Percentiles rank a stretch among this genome's conserved stretches.
Evolutionary conservation across 208 protist species (phyloP).

Genomic region (Leishmania braziliensis): DNA sequence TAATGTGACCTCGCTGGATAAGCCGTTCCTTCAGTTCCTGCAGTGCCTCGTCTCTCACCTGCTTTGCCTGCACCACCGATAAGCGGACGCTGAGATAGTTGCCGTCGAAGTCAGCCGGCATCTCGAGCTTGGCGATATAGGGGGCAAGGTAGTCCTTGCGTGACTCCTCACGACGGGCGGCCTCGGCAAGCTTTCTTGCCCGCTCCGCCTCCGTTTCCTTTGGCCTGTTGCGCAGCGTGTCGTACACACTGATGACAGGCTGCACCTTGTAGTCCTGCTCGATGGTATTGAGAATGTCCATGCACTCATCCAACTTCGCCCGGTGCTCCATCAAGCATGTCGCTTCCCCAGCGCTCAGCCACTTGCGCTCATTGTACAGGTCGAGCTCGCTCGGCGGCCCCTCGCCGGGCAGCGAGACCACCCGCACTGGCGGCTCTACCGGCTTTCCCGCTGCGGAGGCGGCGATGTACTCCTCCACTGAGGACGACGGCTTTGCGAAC

Average conservation of each 20-base stretch:
- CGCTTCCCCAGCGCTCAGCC: conserved; percentile 64
- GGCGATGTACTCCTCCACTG: conserved; percentile 80
- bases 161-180: conserved; percentile 66
- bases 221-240: conserved; percentile 89
- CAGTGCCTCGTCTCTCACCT: conserved; percentile 85
- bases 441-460: conserved; percentile 38
- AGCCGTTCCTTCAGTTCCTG: conserved; percentile 89
- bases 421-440: conserved; percentile 49
- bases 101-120: conserved; percentile 66
- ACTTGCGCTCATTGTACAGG: conserved; percentile 86
- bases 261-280: conserved; percentile 52
- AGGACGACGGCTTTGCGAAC: conserved; percentile 72
- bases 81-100: conserved; percentile 78
- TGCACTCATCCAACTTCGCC: conserved; percentile 51
- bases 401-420: conserved; percentile 73
- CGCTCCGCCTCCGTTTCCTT: conserved; percentile 84
- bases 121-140: conserved; percentile 87
- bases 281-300: conserved; percentile 59
- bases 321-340: conserved; percentile 65
- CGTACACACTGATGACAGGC: conserved; percentile 69
- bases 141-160: conserved; percentile 90
- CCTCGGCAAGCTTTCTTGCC: conserved; percentile 69
- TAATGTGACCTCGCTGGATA: conserved; percentile 91
- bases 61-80: conserved; percentile 72
- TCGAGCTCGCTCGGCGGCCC: conserved; percentile 69